Conservation (phyloP, 306 rosid species). For the Psophocarpus tetragonolobus region DNA sequence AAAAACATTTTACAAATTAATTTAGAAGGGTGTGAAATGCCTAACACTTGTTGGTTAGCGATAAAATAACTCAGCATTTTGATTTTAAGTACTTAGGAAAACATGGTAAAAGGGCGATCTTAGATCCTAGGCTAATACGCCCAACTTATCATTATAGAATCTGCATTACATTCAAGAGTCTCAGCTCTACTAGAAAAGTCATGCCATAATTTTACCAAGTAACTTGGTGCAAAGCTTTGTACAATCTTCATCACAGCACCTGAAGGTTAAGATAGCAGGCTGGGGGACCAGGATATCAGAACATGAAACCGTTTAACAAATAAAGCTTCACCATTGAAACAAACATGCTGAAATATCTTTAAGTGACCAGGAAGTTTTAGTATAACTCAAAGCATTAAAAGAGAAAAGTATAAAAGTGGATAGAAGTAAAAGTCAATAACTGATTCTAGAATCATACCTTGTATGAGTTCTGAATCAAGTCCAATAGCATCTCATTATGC, state of each 20-base stretch:
- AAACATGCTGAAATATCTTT: background rate
- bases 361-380: background rate
- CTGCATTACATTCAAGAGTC: background rate
- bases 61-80: background rate
- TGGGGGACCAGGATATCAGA: background rate
- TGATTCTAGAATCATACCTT: conserved; percentile 24
- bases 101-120: background rate
- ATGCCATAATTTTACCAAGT: background rate
- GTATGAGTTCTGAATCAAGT: background rate
- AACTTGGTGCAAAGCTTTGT: conserved; percentile 15
- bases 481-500: background rate
- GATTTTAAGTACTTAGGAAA: background rate
- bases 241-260: background rate
- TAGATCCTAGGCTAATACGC: background rate
- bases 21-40: background rate
- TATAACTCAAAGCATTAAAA: background rate
- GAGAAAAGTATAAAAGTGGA: background rate
- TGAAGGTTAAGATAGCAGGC: background rate
- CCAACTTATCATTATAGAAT: background rate
- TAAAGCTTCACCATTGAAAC: conserved; percentile 4
- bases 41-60: background rate
- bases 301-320: conserved; percentile 28
- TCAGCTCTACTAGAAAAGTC: background rate
- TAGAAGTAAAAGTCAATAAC: background rate
- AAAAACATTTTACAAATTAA: background rate